Percentiles rank a stretch among this genome's conserved stretches.
Evolutionary conservation across 1,284 basidiomycete species (phyloP).

Genomic region (Heimioporus retisporus): DNA sequence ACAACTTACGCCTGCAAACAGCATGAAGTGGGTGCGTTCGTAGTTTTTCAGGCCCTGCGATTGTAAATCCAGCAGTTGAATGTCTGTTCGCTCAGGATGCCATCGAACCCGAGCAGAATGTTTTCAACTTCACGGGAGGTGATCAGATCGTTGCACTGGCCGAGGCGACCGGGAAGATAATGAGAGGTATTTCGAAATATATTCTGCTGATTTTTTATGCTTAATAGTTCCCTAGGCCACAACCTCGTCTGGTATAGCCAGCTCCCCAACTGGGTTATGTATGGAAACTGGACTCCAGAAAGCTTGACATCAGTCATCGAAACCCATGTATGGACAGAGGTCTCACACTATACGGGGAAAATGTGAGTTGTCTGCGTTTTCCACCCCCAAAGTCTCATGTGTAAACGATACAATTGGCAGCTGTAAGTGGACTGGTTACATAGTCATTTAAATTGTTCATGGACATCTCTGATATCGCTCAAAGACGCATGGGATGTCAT

Average conservation of each 20-base stretch:
- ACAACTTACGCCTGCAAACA: conserved; percentile 32
- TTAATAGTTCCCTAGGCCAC: conserved; percentile 24
- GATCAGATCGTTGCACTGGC: conserved; percentile 40
- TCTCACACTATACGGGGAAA: conserved; percentile 22
- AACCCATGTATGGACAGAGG: conserved; percentile 29
- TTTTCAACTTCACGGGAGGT: conserved; percentile 38
- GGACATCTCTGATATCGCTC: background rate
- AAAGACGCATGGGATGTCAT: conserved; percentile 36
- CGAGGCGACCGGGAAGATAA: conserved; percentile 28
- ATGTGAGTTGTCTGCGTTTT: conserved; percentile 17
- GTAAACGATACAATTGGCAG: conserved; percentile 11
- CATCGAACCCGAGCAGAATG: conserved; percentile 32
- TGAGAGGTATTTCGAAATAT: conserved; percentile 25
- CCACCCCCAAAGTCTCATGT: background rate
- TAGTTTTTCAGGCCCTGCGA: background rate
- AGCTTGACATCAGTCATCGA: conserved; percentile 28
- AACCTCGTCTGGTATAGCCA: conserved; percentile 31
- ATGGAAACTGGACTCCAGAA: conserved; percentile 26
- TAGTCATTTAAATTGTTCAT: background rate
- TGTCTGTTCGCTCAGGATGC: conserved; percentile 20
- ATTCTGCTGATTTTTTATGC: background rate
- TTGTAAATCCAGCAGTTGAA: background rate
- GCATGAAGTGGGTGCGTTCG: conserved; percentile 33
- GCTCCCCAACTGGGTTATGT: conserved; percentile 29
- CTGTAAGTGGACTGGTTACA: conserved; percentile 20